phyloP scores from a whole-genome alignment of 2,329 filamentous ascomycete genomes.

The Beauveria brongniartii region DNA sequence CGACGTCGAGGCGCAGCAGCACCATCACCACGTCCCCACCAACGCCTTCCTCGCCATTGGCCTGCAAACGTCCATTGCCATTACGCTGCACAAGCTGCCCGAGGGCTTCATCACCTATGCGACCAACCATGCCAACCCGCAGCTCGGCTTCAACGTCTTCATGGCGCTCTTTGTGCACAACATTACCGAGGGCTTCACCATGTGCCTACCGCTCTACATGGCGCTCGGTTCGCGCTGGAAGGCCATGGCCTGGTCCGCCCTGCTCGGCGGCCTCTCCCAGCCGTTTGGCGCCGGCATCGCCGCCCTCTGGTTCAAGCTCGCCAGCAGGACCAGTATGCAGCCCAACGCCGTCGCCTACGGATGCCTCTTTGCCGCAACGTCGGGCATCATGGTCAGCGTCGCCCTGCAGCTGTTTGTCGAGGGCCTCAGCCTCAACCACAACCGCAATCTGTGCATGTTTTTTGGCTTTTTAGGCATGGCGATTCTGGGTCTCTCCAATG shows the following conservation, averaged over 20 bases:
- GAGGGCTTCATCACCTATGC: conserved; percentile 87
- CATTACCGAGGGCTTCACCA: conserved; percentile 92
- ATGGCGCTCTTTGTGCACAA: conserved; percentile 96
- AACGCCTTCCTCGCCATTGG: conserved; percentile 93
- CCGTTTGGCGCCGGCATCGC: conserved; percentile 79
- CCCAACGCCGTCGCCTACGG: conserved; percentile 59
- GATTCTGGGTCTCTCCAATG: conserved; percentile 75
- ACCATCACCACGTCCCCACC: conserved; percentile 91
- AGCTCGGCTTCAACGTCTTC: conserved; percentile 84
- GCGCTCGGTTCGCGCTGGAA: conserved; percentile 71
- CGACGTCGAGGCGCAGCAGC: conserved; percentile 44
- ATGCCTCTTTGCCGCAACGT: conserved; percentile 77
- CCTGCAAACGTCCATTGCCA: conserved; percentile 91
- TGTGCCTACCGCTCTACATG: conserved; percentile 88
- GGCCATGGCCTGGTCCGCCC: conserved; percentile 75
- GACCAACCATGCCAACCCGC: conserved; percentile 90
- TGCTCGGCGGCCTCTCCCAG: conserved; percentile 81
- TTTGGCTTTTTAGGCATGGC: conserved; percentile 85
- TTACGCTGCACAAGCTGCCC: conserved; percentile 92
- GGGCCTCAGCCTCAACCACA: conserved; percentile 73
- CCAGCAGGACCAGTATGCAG: conserved; percentile 40
- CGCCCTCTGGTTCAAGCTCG: conserved; percentile 75
- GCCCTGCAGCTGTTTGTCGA: conserved; percentile 84
- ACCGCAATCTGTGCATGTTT: conserved; percentile 64
- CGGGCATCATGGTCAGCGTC: conserved; percentile 93